Evolutionary conservation across 768 basidiomycete species (phyloP).

Genomic region (Cystobasidium tubakii): DNA sequence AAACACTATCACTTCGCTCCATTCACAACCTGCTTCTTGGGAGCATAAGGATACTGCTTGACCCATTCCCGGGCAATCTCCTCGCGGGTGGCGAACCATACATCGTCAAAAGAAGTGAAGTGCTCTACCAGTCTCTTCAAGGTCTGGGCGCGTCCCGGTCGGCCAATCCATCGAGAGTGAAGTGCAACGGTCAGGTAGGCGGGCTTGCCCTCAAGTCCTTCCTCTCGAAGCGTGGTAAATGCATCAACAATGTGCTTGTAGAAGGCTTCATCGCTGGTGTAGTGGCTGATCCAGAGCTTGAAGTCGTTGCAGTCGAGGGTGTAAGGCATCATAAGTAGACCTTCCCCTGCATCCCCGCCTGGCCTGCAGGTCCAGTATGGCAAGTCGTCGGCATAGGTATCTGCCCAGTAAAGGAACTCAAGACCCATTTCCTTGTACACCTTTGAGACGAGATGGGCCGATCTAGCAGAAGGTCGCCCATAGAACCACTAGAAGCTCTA

Average conservation of each 20-base stretch:
- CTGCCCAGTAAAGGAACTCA: conserved; percentile 44
- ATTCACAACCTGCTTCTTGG: not conserved
- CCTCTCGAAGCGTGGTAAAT: conserved; percentile 40
- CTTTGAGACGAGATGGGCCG: conserved; percentile 44
- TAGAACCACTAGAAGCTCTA: conserved; percentile 9
- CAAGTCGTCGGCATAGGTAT: conserved; percentile 42
- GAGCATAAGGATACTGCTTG: not conserved
- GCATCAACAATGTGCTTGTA: conserved; percentile 40
- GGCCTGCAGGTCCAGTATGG: conserved; percentile 40
- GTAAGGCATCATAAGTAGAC: conserved; percentile 38
- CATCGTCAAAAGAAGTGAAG: conserved; percentile 36
- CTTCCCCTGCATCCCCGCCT: conserved; percentile 18
- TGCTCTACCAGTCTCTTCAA: conserved; percentile 42
- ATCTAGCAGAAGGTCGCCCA: conserved; percentile 36
- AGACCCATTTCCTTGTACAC: conserved; percentile 43
- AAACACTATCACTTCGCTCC: not conserved
- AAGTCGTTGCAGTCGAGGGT: conserved; percentile 36
- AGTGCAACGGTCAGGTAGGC: conserved; percentile 30
- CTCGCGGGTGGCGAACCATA: conserved; percentile 42
- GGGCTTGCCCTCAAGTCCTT: conserved; percentile 38
- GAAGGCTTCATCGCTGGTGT: conserved; percentile 44
- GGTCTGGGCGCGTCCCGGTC: conserved; percentile 37
- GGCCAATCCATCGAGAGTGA: conserved; percentile 40
- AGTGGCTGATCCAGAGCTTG: conserved; percentile 39
- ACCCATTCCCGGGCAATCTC: conserved; percentile 42